These are phyloP conservation scores for Leccinum variicolor DNA, from an alignment of 768 basidiomycete genomes.

Conservation along the genomic window DNA sequence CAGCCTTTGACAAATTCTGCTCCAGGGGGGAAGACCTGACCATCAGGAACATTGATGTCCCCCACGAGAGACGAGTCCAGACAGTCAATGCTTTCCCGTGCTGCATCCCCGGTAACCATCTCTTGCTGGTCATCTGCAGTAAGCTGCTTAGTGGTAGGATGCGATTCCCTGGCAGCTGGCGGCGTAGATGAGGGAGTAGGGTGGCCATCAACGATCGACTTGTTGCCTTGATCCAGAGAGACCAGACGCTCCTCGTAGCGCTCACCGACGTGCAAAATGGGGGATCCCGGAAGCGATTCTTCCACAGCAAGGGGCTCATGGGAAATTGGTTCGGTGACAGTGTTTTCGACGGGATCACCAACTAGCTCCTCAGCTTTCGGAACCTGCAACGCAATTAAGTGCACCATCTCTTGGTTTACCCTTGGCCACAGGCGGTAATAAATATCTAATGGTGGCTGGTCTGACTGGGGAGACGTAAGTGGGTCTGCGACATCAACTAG, in stretches of 20 bases:
- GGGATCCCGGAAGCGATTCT: slow-evolving; percentile 27
- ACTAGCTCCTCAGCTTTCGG: background rate
- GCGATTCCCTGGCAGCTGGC: slow-evolving; percentile 1
- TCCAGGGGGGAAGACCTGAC: slow-evolving; percentile 76
- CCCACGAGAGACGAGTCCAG: slow-evolving; percentile 57
- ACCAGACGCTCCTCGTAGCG: background rate
- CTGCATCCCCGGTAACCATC: background rate
- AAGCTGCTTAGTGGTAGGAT: background rate
- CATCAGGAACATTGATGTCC: slow-evolving; percentile 71
- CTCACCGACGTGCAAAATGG: slow-evolving; percentile 3
- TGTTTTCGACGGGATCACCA: background rate
- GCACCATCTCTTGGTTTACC: slow-evolving; percentile 36
- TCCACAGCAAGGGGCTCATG: slow-evolving; percentile 29
- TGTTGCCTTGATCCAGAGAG: slow-evolving; percentile 9
- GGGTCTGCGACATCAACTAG: slow-evolving; percentile 7
- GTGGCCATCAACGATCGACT: slow-evolving; percentile 33
- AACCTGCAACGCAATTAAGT: slow-evolving; percentile 23
- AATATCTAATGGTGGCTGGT: slow-evolving; percentile 14
- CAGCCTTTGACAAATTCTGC: slow-evolving; percentile 86
- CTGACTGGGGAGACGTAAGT: slow-evolving; percentile 7
- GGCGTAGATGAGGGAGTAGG: slow-evolving; percentile 13
- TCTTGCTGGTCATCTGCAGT: slow-evolving; percentile 1
- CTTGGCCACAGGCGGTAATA: slow-evolving; percentile 33
- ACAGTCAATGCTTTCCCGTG: background rate
- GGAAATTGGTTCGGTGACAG: background rate